These are phyloP conservation scores for Podospora pseudocomata DNA, from an alignment of 495 filamentous ascomycete genomes.

Conservation along the genomic window DNA sequence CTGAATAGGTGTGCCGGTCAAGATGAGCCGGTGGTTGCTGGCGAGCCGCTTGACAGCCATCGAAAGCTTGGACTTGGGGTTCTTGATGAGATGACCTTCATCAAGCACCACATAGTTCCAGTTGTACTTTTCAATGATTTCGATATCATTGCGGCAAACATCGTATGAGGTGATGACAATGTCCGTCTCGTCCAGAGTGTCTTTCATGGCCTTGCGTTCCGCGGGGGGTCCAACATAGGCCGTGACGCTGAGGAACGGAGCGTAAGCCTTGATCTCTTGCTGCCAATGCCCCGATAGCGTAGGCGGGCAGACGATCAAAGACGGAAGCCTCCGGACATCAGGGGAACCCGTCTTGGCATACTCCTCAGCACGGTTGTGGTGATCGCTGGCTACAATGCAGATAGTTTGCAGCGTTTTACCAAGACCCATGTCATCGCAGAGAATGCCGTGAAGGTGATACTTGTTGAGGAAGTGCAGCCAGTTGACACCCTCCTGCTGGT, in stretches of 20 bases:
- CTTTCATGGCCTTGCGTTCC: conserved; percentile 66
- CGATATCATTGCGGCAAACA: conserved; percentile 89
- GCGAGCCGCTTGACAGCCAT: conserved; percentile 80
- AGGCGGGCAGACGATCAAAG: conserved; percentile 91
- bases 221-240: conserved; percentile 86
- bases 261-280: conserved; percentile 91
- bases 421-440: conserved; percentile 98
- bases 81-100: conserved; percentile 98
- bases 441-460: conserved; percentile 95
- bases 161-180: conserved; percentile 97
- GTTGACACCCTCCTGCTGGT: conserved; percentile 98
- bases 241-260: conserved; percentile 83
- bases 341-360: conserved; percentile 71
- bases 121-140: conserved; percentile 72
- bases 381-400: conserved; percentile 96
- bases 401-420: conserved; percentile 96
- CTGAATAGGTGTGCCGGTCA: conserved; percentile 97
- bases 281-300: conserved; percentile 99
- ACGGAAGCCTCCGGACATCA: conserved; percentile 77
- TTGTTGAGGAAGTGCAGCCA: conserved; percentile 98
- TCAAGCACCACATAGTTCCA: conserved; percentile 99
- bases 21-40: conserved; percentile 91
- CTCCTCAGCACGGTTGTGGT: conserved; percentile 88
- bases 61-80: conserved; percentile 90
- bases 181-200: conserved; percentile 68